These are phyloP conservation scores for Crepidotus variabilis DNA, from an alignment of 768 basidiomycete species.

Conservation along the genomic window DNA sequence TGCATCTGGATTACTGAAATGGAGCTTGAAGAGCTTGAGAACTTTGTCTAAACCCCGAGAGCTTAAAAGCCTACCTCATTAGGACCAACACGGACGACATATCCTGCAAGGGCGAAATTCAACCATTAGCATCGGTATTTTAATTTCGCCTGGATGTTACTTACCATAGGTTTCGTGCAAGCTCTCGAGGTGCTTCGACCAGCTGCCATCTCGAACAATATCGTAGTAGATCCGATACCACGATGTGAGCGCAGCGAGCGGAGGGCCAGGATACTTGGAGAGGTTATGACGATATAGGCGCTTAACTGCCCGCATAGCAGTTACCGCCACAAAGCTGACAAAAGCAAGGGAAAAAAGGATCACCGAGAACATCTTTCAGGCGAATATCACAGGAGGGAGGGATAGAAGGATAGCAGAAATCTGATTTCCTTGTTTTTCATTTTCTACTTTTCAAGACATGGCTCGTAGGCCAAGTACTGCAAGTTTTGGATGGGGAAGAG, in stretches of 20 bases:
- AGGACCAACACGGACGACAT: slow-evolving; percentile 2
- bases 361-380: too few relatives aligned
- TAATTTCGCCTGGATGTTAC: neutral
- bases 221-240: slow-evolving; percentile 33
- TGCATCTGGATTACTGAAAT: slow-evolving; percentile 36
- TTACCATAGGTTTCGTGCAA: slow-evolving; percentile 36
- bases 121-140: neutral
- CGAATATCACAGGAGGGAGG: neutral
- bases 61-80: slow-evolving; percentile 1
- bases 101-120: neutral
- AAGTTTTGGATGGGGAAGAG: too few relatives aligned
- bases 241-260: slow-evolving; percentile 26
- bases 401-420: neutral
- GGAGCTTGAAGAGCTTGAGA: slow-evolving; percentile 24
- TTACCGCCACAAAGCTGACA: neutral
- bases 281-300: slow-evolving; percentile 25
- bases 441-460: too few relatives aligned
- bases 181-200: slow-evolving; percentile 29
- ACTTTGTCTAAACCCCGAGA: neutral
- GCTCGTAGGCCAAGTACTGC: too few relatives aligned
- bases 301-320: slow-evolving; percentile 6
- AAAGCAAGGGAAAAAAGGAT: neutral
- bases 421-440: too few relatives aligned
- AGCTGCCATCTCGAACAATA: slow-evolving; percentile 32
- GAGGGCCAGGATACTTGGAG: slow-evolving; percentile 28